Evolutionary conservation across 768 basidiomycete species (phyloP).

Genomic region (Tylopilus sp.): DNA sequence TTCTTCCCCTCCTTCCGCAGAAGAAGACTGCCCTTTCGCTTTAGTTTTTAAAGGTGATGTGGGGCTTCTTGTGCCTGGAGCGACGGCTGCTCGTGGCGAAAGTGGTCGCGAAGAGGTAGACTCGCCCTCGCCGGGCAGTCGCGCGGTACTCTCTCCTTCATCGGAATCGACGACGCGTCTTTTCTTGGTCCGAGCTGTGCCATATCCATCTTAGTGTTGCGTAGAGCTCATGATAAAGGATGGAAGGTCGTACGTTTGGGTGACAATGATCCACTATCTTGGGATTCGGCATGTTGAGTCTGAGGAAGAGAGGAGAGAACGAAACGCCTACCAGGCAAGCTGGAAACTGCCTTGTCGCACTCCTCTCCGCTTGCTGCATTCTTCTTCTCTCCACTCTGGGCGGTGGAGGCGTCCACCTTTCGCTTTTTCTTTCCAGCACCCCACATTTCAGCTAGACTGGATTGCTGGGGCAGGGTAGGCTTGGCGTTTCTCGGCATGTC

Average conservation of each 20-base stretch:
- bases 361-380: conserved; percentile 16
- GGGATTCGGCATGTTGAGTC: conserved; percentile 29
- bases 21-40: conserved; percentile 9
- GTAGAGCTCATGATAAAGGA: not conserved
- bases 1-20: conserved; percentile 33
- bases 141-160: conserved; percentile 36
- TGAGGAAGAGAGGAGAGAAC: not conserved
- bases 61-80: not conserved
- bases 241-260: conserved; percentile 16
- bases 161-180: conserved; percentile 54
- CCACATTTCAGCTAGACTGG: conserved; percentile 79
- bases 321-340: conserved; percentile 11
- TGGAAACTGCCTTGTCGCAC: not conserved
- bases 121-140: not conserved
- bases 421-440: conserved; percentile 45
- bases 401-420: conserved; percentile 16
- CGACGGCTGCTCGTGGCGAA: not conserved
- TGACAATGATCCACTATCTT: conserved; percentile 33
- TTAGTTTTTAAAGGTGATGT: conserved; percentile 10
- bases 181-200: conserved; percentile 42
- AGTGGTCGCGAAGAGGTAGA: not conserved
- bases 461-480: conserved; percentile 67
- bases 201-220: not conserved
- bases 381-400: conserved; percentile 23
- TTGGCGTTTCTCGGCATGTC: conserved; percentile 68